Percentiles rank a stretch among this genome's conserved stretches.
phyloP scores from a whole-genome alignment of 176 grass and related monocot species.

The Oryza australiensis region DNA sequence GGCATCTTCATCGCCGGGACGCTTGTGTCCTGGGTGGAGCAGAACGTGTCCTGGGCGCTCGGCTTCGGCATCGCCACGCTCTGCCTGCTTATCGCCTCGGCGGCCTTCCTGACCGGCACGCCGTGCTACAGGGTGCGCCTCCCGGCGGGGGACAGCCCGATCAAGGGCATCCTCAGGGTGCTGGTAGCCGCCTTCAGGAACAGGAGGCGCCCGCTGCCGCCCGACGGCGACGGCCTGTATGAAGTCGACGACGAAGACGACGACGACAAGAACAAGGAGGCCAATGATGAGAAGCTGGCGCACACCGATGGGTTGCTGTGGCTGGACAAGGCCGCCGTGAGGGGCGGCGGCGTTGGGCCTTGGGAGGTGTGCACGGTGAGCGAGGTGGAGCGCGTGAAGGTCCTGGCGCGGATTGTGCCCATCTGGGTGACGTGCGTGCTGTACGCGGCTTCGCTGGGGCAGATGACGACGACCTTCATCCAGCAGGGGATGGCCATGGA shows the following conservation, averaged over 20 bases:
- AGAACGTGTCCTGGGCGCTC: conserved; percentile 67
- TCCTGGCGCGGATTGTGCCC: conserved; percentile 59
- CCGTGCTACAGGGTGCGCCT: conserved; percentile 47
- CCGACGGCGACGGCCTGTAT: conserved; percentile 25
- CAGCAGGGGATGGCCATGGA: conserved; percentile 81
- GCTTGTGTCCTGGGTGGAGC: conserved; percentile 65
- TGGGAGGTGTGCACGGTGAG: conserved; percentile 57
- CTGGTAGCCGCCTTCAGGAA: conserved; percentile 48
- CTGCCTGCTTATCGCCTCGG: conserved; percentile 50
- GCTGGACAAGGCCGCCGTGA: conserved; percentile 58
- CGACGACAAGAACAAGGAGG: background rate
- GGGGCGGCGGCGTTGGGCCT: background rate
- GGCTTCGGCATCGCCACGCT: conserved; percentile 65
- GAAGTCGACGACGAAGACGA: conserved; percentile 28
- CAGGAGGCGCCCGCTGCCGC: conserved; percentile 5
- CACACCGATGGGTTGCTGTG: conserved; percentile 57
- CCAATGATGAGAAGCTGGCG: conserved; percentile 34
- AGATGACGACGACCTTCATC: conserved; percentile 84
- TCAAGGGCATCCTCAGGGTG: conserved; percentile 61
- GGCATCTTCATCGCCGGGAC: conserved; percentile 72
- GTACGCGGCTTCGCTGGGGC: conserved; percentile 62
- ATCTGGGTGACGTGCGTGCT: conserved; percentile 71
- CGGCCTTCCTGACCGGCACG: conserved; percentile 55
- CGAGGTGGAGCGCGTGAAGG: conserved; percentile 77
- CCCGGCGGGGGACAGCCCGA: conserved; percentile 58